A percentile compares a stretch with the other conserved stretches of the same genome.
Conservation (phyloP, 2,329 filamentous ascomycete genomes). For the Fusarium duplospermum region DNA sequence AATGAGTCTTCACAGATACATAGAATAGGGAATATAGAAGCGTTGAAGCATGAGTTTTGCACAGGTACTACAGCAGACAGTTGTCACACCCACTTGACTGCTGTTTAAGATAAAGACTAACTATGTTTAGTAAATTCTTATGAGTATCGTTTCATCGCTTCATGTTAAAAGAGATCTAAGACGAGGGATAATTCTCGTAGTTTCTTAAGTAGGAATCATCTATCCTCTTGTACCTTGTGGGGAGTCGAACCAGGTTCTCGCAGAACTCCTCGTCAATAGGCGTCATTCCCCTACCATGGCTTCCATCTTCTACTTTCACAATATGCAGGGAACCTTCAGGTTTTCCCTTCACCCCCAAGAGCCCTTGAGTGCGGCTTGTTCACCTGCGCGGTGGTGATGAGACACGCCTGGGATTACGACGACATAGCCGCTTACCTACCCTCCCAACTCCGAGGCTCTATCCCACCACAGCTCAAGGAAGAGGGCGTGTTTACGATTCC, state of each 20-base stretch:
- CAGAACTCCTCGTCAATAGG: neutral
- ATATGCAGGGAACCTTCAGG: neutral
- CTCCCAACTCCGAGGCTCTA: neutral
- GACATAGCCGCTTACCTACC: neutral
- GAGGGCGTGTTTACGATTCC: neutral
- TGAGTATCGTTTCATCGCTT: neutral
- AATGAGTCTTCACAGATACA: neutral
- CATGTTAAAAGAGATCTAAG: neutral
- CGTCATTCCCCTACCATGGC: neutral
- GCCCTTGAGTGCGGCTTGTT: no score
- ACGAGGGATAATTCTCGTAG: neutral
- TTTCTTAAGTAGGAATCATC: neutral
- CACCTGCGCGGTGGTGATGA: neutral
- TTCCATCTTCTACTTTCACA: neutral
- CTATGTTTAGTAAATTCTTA: neutral
- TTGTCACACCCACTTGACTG: neutral
- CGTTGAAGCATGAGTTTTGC: neutral
- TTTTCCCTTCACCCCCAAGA: neutral
- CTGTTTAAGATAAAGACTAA: neutral
- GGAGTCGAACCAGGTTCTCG: neutral
- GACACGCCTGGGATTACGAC: neutral
- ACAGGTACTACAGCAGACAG: neutral
- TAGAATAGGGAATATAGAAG: conserved; percentile 7
- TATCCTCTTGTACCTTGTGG: no score
- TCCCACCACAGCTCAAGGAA: neutral